Evolutionary conservation across 2,329 filamentous ascomycete genomes (phyloP), one percentile per base, ranked within the genome.

Genomic region (Ophiostoma sp.): DNA sequence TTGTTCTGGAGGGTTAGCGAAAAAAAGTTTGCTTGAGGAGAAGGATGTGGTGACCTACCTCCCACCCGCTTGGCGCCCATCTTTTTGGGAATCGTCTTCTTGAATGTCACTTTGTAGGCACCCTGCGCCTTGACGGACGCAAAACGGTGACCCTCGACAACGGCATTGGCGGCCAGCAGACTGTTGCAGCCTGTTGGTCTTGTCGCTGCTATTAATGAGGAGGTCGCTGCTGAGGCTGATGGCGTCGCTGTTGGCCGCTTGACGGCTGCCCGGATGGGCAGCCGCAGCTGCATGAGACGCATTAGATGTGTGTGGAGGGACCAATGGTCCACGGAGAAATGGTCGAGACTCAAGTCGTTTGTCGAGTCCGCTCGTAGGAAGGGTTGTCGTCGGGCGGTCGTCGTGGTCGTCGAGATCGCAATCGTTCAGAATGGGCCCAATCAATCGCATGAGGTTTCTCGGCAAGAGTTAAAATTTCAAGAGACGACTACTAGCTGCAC

Each of bases 31-130:
- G n/a, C n/a, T n/a, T n/a, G 4, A 55, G 5, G 17, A n/a, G 7
- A 11, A n/a, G 15, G 3, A 5, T 22, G n/a, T 3, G 25, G 6
- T 59, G n/a, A 85, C 89, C 59, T 86, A 93, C 93, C 95, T 82
- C 93, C 94, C 22, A 92, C 91, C 83, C 95, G 94, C 87, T 99
- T 99, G 5, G 95, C 95, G 77, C 96, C 96, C 77, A 99, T 85
- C 81, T 97, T 94, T 85, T 97, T 97, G 39, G 87, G 85, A 74
- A 89, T 86, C 31, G 87, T 88, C 80, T 85, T 87, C 82, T 89
- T 87, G 78, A 85, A 85, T 78, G 85, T 85, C 77, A 89, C 80
- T 79, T 92, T 97, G 82, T 91, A 91, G 69, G 88, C 87, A 81
- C 89, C 89, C 83, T 91, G 90, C 61, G 88, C 85, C 80, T 91